Conservation (phyloP, 108 stramenopile genomes). For the Craspedostauros australis region DNA sequence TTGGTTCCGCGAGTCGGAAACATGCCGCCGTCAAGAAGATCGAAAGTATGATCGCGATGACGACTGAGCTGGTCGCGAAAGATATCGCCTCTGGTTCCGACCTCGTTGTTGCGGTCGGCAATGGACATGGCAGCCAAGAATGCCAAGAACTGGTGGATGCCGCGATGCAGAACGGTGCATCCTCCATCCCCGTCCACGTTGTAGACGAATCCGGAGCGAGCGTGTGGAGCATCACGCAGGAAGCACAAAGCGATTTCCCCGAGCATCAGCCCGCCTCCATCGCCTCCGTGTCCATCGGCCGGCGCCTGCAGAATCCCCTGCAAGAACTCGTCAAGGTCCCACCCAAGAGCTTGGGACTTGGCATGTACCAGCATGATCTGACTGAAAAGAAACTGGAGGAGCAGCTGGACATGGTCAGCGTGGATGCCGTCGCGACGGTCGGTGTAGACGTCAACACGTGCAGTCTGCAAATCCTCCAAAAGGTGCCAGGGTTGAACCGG, state of each 20-base stretch:
- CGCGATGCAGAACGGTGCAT: conserved; percentile 14
- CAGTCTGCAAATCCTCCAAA: conserved; percentile 37
- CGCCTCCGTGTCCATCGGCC: conserved; percentile 54
- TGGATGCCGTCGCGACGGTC: conserved; percentile 53
- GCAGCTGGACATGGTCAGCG: conserved; percentile 32
- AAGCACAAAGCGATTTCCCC: conserved; percentile 51
- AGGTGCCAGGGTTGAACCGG: conserved; percentile 46
- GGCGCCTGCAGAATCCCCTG: conserved; percentile 54
- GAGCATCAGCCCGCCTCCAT: conserved; percentile 36
- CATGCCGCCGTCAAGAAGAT: conserved; percentile 17
- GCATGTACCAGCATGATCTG: conserved; percentile 77
- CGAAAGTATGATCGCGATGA: conserved; percentile 10
- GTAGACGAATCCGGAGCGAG: conserved; percentile 74
- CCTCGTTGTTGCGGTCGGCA: conserved; percentile 40
- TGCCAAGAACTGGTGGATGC: conserved; percentile 35
- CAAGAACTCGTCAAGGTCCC: conserved; percentile 63
- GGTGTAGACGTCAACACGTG: conserved; percentile 54
- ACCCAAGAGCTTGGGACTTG: conserved; percentile 49
- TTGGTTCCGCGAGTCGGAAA: conserved; percentile 8
- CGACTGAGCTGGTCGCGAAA: not conserved
- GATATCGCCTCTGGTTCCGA: not conserved
- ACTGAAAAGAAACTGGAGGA: conserved; percentile 44
- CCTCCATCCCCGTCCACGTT: conserved; percentile 37
- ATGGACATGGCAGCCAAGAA: conserved; percentile 61
- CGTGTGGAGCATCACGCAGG: conserved; percentile 63